These are phyloP conservation scores for Quercus aquifolioides DNA, from an alignment of 306 rosid species.

Conservation along the genomic window DNA sequence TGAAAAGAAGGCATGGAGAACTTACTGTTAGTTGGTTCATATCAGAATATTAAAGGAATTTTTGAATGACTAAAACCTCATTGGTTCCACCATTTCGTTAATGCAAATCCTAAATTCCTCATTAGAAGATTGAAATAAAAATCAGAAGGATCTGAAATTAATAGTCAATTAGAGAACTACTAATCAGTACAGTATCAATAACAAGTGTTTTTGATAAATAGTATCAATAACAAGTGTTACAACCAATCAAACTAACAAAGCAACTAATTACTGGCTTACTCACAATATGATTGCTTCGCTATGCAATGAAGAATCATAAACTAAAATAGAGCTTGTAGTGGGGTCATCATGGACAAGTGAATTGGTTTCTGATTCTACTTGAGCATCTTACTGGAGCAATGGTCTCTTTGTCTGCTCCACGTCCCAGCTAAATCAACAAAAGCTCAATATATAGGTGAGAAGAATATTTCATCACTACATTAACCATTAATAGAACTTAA, in stretches of 20 bases:
- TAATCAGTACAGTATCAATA: not conserved
- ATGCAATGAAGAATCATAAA: not conserved
- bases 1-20: too few species aligned
- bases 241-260: not conserved
- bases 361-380: conserved; percentile 56
- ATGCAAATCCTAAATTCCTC: too few species aligned
- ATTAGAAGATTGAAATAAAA: not conserved
- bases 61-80: too few species aligned
- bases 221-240: not conserved
- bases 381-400: conserved; percentile 86
- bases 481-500: too few species aligned
- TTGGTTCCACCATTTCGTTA: too few species aligned
- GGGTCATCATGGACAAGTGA: conserved; percentile 43
- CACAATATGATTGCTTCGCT: not conserved
- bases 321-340: not conserved
- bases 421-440: conserved; percentile 37
- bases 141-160: not conserved
- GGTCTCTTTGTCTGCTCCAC: conserved; percentile 38
- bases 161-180: not conserved
- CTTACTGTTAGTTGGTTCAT: too few species aligned
- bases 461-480: too few species aligned
- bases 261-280: not conserved
- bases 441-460: not conserved
- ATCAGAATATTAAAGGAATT: too few species aligned
- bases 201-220: not conserved